These are phyloP conservation scores for Lactarius trivialis DNA, from an alignment of 768 basidiomycete species.

Conservation along the genomic window DNA sequence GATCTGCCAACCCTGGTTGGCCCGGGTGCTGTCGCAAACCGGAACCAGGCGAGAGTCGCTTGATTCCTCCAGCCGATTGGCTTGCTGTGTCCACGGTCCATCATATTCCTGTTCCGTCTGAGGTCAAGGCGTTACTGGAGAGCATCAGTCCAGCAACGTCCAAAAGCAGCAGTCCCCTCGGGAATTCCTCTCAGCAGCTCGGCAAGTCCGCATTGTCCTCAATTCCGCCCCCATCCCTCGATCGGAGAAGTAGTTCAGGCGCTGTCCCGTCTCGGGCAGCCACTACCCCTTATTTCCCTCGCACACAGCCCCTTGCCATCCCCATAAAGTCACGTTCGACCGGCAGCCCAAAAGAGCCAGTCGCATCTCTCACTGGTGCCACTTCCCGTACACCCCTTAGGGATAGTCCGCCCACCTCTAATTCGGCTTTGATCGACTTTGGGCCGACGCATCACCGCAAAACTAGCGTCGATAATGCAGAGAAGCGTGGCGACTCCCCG, in stretches of 20 bases:
- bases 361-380: conserved; percentile 35
- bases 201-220: conserved; percentile 17
- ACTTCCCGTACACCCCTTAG: conserved; percentile 36
- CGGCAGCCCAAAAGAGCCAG: conserved; percentile 48
- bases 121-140: conserved; percentile 64
- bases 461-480: conserved; percentile 34
- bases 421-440: conserved; percentile 42
- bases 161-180: conserved; percentile 27
- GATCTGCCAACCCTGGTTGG: conserved; percentile 71
- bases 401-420: conserved; percentile 41
- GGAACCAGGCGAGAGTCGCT: conserved; percentile 46
- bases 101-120: conserved; percentile 63
- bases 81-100: conserved; percentile 71
- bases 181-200: conserved; percentile 11
- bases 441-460: conserved; percentile 42
- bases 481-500: conserved; percentile 48
- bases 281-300: conserved; percentile 20
- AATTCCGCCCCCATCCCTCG: conserved; percentile 24
- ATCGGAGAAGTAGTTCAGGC: conserved; percentile 24
- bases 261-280: conserved; percentile 22
- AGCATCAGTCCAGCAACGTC: conserved; percentile 32
- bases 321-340: conserved; percentile 44
- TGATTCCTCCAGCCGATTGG: conserved; percentile 74
- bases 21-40: conserved; percentile 88
- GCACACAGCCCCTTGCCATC: conserved; percentile 28